phyloP scores from a whole-genome alignment of 306 rosid genomes.

The Calophaca sinica region DNA sequence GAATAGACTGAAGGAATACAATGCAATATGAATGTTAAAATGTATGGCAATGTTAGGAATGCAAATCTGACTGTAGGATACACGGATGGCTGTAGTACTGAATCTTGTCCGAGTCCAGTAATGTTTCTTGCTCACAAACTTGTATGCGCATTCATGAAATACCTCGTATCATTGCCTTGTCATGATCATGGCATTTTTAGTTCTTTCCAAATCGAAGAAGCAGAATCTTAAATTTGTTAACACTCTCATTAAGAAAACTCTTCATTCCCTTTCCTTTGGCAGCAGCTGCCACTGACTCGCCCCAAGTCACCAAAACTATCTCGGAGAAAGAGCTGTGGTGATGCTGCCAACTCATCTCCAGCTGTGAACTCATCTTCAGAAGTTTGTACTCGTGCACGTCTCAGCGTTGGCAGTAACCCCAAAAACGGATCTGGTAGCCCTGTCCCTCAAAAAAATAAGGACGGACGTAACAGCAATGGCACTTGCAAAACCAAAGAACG shows the following conservation, averaged over 20 bases:
- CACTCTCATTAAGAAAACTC: slow-evolving; percentile 10
- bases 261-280: slow-evolving; percentile 38
- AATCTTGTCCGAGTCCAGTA: slow-evolving; percentile 17
- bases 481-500: slow-evolving; percentile 55
- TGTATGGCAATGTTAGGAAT: slow-evolving; percentile 17
- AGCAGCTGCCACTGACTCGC: slow-evolving; percentile 86
- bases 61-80: slow-evolving; percentile 19
- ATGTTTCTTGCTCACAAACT: background rate
- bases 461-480: slow-evolving; percentile 54
- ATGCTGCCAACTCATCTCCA: slow-evolving; percentile 49
- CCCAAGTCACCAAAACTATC: slow-evolving; percentile 89
- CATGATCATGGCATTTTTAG: slow-evolving; percentile 17
- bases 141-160: slow-evolving; percentile 21
- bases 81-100: background rate
- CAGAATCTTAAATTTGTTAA: slow-evolving; percentile 7
- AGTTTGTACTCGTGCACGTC: slow-evolving; percentile 60
- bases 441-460: slow-evolving; percentile 52
- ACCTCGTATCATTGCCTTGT: slow-evolving; percentile 17
- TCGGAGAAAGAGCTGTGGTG: slow-evolving; percentile 91
- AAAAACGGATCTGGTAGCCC: slow-evolving; percentile 43
- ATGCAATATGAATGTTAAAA: background rate
- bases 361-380: slow-evolving; percentile 37
- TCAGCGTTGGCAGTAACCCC: slow-evolving; percentile 57
- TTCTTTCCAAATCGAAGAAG: slow-evolving; percentile 20
- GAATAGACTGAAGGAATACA: slow-evolving; percentile 19